These are phyloP conservation scores for Colletotrichum lindemuthianum DNA, from an alignment of 2,329 filamentous ascomycete species.

Conservation along the genomic window DNA sequence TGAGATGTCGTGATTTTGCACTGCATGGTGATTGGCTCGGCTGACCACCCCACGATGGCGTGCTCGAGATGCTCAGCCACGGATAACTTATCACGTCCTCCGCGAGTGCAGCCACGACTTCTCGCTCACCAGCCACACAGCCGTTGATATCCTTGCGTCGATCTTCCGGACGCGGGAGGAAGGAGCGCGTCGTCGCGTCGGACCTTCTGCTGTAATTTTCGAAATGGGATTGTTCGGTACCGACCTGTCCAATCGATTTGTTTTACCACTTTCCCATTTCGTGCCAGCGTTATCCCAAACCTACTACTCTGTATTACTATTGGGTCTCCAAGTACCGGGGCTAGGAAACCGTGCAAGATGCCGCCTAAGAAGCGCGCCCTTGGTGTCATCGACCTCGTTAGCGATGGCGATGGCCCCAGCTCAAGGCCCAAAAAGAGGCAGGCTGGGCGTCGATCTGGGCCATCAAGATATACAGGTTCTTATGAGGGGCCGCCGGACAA, in stretches of 20 bases:
- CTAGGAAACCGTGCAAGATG: conserved; percentile 12
- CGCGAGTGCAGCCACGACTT: background rate
- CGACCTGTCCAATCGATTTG: conserved; percentile 14
- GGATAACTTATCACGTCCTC: background rate
- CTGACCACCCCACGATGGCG: conserved; percentile 26
- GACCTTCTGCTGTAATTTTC: conserved; percentile 1
- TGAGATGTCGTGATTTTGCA: conserved; percentile 39
- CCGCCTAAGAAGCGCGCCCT: conserved; percentile 47
- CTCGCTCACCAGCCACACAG: conserved; percentile 13
- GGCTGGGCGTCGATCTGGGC: conserved; percentile 1
- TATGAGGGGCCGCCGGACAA: too few species aligned
- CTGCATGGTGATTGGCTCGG: conserved; percentile 27
- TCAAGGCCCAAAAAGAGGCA: conserved; percentile 21
- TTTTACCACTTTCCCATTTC: conserved; percentile 15
- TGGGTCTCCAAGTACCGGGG: background rate
- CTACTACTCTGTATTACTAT: too few species aligned
- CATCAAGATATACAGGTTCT: background rate
- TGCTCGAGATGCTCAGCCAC: conserved; percentile 22
- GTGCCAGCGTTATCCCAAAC: conserved; percentile 12
- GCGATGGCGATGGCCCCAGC: conserved; percentile 39
- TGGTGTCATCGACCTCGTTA: conserved; percentile 54
- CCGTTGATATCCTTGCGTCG: conserved; percentile 11
- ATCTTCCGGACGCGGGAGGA: conserved; percentile 1
- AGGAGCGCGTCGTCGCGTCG: conserved; percentile 25
- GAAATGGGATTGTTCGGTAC: conserved; percentile 24